Percentiles rank a stretch among this genome's conserved stretches.
These are phyloP conservation scores for Syncephalastrum contaminatum DNA, from an alignment of 371 early-diverging fungal species.

Conservation along the genomic window DNA sequence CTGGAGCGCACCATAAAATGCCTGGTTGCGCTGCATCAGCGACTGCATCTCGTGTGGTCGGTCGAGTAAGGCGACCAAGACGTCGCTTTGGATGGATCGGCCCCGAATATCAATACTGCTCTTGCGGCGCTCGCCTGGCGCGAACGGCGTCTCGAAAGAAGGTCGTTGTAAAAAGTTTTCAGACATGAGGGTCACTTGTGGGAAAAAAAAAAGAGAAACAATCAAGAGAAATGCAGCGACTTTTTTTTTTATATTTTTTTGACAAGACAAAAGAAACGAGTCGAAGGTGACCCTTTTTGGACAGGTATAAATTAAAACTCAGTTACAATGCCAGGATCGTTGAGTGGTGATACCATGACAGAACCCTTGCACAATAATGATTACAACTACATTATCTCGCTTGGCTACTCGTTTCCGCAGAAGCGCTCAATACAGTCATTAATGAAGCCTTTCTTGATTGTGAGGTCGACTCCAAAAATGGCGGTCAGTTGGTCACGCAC, in stretches of 20 bases:
- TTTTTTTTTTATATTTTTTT: neutral
- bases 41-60: conserved; percentile 37
- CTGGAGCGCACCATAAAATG: conserved; percentile 33
- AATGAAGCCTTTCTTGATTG: conserved; percentile 81
- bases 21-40: conserved; percentile 25
- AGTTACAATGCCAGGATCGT: no score
- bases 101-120: conserved; percentile 34
- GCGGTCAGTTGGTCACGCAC: conserved; percentile 78
- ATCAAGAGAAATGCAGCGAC: no score
- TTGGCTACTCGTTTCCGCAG: conserved; percentile 6
- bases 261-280: neutral
- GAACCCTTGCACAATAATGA: neutral
- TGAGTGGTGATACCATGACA: no score
- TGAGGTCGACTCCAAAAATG: conserved; percentile 82
- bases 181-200: no score
- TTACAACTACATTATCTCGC: neutral
- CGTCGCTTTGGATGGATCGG: conserved; percentile 27
- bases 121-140: conserved; percentile 7
- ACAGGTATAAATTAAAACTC: no score
- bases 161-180: no score
- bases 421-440: conserved; percentile 78
- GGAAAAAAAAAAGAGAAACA: no score
- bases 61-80: conserved; percentile 41
- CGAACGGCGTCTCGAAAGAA: no score
- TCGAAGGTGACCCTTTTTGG: no score